These are phyloP conservation scores for Apiospora arundinis DNA, from an alignment of 2,329 filamentous ascomycete species.

Conservation along the genomic window DNA sequence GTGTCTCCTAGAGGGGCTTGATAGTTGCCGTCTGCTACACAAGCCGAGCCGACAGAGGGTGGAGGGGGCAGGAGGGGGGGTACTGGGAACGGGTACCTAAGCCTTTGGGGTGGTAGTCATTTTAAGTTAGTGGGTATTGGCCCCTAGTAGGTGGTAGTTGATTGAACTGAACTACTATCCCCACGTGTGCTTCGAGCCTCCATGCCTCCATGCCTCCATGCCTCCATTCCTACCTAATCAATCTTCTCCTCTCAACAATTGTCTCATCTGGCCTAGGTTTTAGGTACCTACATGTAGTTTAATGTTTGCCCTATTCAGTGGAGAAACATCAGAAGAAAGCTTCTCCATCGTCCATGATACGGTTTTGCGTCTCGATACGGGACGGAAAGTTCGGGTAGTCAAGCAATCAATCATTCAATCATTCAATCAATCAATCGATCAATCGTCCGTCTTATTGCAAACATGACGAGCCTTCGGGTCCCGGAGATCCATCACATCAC, in stretches of 20 bases:
- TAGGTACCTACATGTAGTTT: too few species aligned
- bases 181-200: constrained; percentile 4
- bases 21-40: not conserved
- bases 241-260: not conserved
- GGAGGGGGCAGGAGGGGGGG: too few species aligned
- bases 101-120: constrained; percentile 5
- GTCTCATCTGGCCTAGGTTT: not conserved
- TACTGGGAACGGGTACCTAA: not conserved
- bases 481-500: not conserved
- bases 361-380: not conserved
- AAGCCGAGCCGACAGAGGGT: too few species aligned
- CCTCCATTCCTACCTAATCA: not conserved
- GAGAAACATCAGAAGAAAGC: not conserved
- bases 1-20: not conserved
- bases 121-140: constrained; percentile 13
- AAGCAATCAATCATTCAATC: too few species aligned
- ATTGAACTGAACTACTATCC: too few species aligned
- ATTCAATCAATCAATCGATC: too few species aligned
- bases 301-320: constrained; percentile 3
- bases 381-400: constrained; percentile 1
- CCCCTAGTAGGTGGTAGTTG: too few species aligned
- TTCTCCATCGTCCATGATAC: not conserved
- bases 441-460: not conserved
- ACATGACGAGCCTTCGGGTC: not conserved
- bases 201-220: not conserved